Percentiles rank a stretch among this genome's conserved stretches.
Evolutionary conservation across 257 asterid genomes (phyloP).

Genomic region (Gentiana straminea): DNA sequence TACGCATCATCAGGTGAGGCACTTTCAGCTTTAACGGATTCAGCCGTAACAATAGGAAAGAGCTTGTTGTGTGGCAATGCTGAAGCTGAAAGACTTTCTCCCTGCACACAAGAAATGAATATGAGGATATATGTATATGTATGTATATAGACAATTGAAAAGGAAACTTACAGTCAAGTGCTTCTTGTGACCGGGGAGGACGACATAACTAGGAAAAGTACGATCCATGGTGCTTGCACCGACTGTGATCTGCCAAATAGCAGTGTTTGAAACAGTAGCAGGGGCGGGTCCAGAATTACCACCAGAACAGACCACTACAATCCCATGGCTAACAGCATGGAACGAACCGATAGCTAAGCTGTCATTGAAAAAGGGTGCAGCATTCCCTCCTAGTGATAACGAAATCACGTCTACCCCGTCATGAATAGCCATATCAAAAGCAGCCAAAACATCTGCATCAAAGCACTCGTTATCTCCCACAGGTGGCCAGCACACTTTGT

Average conservation of each 20-base stretch:
- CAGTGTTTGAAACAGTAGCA: constrained; percentile 58
- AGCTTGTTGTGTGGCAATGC: constrained; percentile 28
- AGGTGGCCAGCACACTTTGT: constrained; percentile 92
- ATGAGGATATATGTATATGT: not conserved
- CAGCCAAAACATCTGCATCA: constrained; percentile 85
- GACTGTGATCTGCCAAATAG: constrained; percentile 86
- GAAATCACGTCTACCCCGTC: constrained; percentile 90
- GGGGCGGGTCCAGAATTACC: constrained; percentile 76
- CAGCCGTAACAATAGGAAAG: constrained; percentile 42
- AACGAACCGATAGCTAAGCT: constrained; percentile 84
- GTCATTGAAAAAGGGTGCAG: constrained; percentile 48
- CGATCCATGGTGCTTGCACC: constrained; percentile 89
- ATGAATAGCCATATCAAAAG: constrained; percentile 69
- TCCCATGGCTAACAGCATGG: constrained; percentile 72
- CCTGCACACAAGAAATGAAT: constrained; percentile 25
- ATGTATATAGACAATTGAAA: not conserved
- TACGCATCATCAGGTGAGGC: constrained; percentile 54
- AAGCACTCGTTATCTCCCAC: constrained; percentile 16
- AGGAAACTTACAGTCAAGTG: constrained; percentile 27
- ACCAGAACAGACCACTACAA: constrained; percentile 74
- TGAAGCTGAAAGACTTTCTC: constrained; percentile 56
- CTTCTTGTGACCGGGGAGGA: constrained; percentile 48
- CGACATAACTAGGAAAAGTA: constrained; percentile 47
- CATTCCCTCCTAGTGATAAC: constrained; percentile 72
- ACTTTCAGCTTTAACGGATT: constrained; percentile 35